Evolutionary conservation across 495 filamentous ascomycete genomes (phyloP), one percentile per base, ranked within the genome.

Genomic region (Xylaria cubensis): DNA sequence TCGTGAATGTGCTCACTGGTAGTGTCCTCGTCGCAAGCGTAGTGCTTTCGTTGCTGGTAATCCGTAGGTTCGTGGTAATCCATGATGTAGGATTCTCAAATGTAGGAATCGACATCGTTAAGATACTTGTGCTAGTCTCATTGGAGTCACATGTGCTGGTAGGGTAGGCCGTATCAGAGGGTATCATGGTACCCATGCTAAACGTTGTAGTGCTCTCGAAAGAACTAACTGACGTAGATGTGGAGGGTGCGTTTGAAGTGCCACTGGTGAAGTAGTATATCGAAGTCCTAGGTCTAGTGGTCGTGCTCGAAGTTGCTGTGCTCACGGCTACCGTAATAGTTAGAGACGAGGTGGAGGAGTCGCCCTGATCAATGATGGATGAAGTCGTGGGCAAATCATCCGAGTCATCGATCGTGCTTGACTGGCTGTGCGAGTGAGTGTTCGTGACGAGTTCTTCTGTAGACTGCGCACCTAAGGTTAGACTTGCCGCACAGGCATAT

Each of bases 381-480:
- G 39, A 29, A 36, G 42, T 51, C 6, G 65, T 55, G 7, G 58
- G 42, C 21, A 63, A 17, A 26, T 51, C 42, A 26, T 62, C 67
- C 3, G 55, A 36, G 41, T 41, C 29, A 51, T 70, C 42, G 6
- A 46, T 70, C 12, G 67, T 70, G 15, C 26, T 26, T 17, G 44
- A 51, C 58, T 70, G 56, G 2, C 56, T 6, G 1, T 34, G 24
- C 8, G 67, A 62, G 32, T 70, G 29, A 5, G 67, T 70, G 13
- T 24, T 9, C 32, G 67, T 70, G 44, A 70, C 26, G 19, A 63
- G 46, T 15, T 24, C 56, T 12, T 12, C 58, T 0, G 26, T 53
- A 48, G 56, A 21, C 58, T 70, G n/a, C 17, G 12, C n/a, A 21
- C 46, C 46, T 4, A 4, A 1, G 8, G 24, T 44, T 29, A 50